phyloP scores from a whole-genome alignment of 2,329 filamentous ascomycete genomes.

The Anthostomella pinea region DNA sequence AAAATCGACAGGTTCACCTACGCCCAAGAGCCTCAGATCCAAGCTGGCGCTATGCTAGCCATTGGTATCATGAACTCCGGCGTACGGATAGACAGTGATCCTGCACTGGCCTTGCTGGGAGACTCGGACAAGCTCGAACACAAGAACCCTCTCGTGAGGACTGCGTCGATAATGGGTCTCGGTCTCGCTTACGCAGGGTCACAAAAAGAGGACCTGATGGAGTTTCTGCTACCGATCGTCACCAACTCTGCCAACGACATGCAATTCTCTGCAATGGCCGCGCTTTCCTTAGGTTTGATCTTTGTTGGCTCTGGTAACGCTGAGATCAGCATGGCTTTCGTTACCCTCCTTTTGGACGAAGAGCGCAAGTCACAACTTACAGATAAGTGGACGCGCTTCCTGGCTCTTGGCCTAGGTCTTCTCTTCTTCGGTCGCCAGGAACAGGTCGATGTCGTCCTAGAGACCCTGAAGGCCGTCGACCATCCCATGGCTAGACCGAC shows the following conservation, averaged over 20 bases:
- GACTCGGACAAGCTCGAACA: conserved; percentile 77
- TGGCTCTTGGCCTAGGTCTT: conserved; percentile 88
- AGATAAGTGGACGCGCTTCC: conserved; percentile 97
- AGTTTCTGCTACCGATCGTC: conserved; percentile 82
- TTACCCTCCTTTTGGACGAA: conserved; percentile 90
- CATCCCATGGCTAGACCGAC: conserved; percentile 98
- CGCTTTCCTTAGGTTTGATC: conserved; percentile 82
- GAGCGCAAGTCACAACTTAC: conserved; percentile 87
- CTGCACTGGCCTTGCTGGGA: conserved; percentile 80
- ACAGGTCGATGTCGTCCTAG: conserved; percentile 96
- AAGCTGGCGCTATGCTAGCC: conserved; percentile 86
- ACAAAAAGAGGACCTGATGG: conserved; percentile 84
- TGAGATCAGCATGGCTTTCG: conserved; percentile 87
- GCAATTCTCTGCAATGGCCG: conserved; percentile 95
- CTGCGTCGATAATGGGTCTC: conserved; percentile 91
- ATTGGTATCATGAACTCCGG: conserved; percentile 96
- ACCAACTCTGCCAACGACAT: conserved; percentile 81
- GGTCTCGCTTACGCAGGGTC: conserved; percentile 93
- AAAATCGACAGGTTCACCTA: conserved; percentile 96
- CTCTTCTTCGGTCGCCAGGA: conserved; percentile 96
- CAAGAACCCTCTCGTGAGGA: conserved; percentile 73
- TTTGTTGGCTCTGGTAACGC: conserved; percentile 91
- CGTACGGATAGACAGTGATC: conserved; percentile 84
- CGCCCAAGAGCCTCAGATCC: conserved; percentile 74
- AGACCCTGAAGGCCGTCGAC: conserved; percentile 94